Conservation (phyloP, 2,329 filamentous ascomycete species). For the Chrysosporium queenslandicum region DNA sequence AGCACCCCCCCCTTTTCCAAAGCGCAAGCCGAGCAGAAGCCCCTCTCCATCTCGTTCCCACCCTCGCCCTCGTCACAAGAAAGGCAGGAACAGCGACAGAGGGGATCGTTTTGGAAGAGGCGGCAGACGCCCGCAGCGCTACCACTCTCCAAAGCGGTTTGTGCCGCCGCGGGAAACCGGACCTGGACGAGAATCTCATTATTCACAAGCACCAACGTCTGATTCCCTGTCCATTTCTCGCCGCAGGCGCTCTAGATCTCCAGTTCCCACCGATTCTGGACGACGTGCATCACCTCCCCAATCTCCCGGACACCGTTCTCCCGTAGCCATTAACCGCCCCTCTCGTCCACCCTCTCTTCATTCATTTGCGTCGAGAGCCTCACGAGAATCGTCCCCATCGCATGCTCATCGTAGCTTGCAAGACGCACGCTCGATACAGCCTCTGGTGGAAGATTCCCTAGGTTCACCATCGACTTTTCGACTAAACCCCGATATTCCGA, state of each 20-base stretch:
- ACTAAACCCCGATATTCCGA: constrained; percentile 27
- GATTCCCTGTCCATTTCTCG: constrained; percentile 22
- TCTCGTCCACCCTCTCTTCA: constrained; percentile 30
- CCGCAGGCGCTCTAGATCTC: constrained; percentile 27
- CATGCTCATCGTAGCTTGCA: constrained; percentile 22
- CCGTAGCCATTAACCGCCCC: constrained; percentile 22
- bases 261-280: constrained; percentile 16
- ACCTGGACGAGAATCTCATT: constrained; percentile 23
- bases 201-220: constrained; percentile 17
- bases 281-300: background rate
- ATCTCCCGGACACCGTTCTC: constrained; percentile 20
- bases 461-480: constrained; percentile 30
- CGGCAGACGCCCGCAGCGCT: constrained; percentile 29
- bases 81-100: constrained; percentile 30
- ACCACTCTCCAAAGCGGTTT: constrained; percentile 26
- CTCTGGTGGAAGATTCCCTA: constrained; percentile 22
- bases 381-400: constrained; percentile 27
- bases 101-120: constrained; percentile 30
- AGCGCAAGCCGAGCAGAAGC: constrained; percentile 34
- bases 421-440: constrained; percentile 24
- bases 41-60: constrained; percentile 29
- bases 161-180: constrained; percentile 27
- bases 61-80: constrained; percentile 23
- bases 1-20: constrained; percentile 24
- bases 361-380: constrained; percentile 26